Evolutionary conservation across 78 protist genomes (phyloP).

Genomic region (Speleostelium caveatum): DNA sequence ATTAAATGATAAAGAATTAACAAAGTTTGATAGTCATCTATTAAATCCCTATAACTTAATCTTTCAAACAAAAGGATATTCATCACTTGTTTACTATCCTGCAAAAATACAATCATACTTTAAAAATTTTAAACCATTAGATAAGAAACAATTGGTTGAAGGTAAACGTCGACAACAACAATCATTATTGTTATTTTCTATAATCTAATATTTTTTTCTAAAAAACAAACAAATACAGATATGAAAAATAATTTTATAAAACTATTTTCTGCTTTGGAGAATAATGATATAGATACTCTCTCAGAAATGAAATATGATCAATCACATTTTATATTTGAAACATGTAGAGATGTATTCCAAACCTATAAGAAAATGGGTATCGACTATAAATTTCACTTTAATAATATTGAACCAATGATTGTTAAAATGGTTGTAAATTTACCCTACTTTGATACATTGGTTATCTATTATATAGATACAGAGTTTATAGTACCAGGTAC

Average conservation of each 20-base stretch:
- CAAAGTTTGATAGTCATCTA: neutral
- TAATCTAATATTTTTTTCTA: neutral
- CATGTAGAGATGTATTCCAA: constrained; percentile 44
- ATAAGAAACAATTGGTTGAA: neutral
- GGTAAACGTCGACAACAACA: neutral
- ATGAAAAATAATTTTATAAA: constrained; percentile 13
- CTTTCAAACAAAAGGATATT: neutral
- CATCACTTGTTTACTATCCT: neutral
- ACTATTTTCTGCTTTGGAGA: constrained; percentile 33
- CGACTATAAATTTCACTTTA: neutral
- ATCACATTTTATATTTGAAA: constrained; percentile 50
- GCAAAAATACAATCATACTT: neutral
- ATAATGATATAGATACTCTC: constrained; percentile 29
- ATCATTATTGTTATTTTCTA: too few species aligned
- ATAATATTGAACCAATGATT: neutral
- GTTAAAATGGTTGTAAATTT: neutral
- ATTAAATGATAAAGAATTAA: neutral
- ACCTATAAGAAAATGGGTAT: constrained; percentile 10
- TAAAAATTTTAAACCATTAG: constrained; percentile 13
- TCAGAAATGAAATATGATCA: constrained; percentile 7
- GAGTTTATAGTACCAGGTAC: neutral
- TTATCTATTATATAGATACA: neutral
- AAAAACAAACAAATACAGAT: neutral
- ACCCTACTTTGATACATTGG: constrained; percentile 19
- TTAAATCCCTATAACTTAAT: constrained; percentile 4